Base-by-base conservation (phyloP, 768 basidiomycete species). In the Sutorius australiensis region DNA sequence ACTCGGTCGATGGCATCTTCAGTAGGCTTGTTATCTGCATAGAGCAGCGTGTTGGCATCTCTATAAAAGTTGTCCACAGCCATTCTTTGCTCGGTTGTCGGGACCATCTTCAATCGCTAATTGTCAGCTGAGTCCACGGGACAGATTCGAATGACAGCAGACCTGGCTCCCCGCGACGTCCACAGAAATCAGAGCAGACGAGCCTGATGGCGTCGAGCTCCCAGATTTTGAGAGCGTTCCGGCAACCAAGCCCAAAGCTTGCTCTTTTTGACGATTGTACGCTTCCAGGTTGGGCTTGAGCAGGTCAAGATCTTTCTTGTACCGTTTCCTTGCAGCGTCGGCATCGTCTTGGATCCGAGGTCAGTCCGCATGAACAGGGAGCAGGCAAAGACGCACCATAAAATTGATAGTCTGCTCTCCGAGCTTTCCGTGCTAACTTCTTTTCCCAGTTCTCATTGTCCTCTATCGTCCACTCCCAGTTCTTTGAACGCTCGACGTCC, bases 1-100 rank as follows among this genome's bases (percentile, higher is more conserved):
- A 98, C 87, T 36, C 90, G 75, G 71, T 99, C 97, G 53, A 98
- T 92, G 6, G 92, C 94, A 40, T 98, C 97, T 63, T 99, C 95
- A 17, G 80, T 82, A 3, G 97, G 97, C 64, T 95, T 97, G 76
- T 82, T 92, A 69, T 98, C 95, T 2, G 91, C 95, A 65, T 98
- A 99, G 11, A 92, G 78, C 21, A 98, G 76, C 4, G 86, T 91
- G 62, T 97, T 95, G 27, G 92, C 91, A 59, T 98, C 95, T 46
- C 95, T 81, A 69, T 98, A 99, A 41, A 98, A 75, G 59, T 82
- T 83, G 58, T 95, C 93, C 27, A 79, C 80, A 27, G 88, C 86
- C 42, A 86, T 71, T 53, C 79, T 80, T 64, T 89, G 88, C 45
- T 82, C 76, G 33, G 73, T 78, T 32, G 81, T 77, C 14, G 81